Base-by-base conservation (phyloP, 495 filamentous ascomycete genomes). In the Cercophora sp. region DNA sequence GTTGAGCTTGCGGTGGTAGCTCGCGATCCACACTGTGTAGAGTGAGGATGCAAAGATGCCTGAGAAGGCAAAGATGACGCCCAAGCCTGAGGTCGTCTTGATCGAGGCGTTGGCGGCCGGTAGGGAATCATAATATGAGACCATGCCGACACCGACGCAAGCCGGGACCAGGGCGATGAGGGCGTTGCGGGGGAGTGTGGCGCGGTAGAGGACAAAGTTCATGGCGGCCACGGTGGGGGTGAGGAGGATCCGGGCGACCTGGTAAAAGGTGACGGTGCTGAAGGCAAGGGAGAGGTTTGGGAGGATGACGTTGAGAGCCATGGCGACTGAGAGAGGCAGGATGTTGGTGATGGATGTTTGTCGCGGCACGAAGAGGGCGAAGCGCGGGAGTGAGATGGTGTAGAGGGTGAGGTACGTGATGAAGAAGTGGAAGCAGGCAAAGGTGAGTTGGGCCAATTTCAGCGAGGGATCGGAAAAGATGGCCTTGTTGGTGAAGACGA, bases 221-320 rank as follows among this genome's bases (percentile, higher is more conserved):
- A 87, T 79, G 8, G 79, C 56, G 6, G 84, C 86, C 4, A 86
- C 84, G 25, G 74, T 77, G 3, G 86, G 86, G 6, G 85, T 88
- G 20, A 89, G 78, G 26, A 88, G 73, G 48, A 89, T 83, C 18
- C 85, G 79, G 15, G 82, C 84, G 46, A 88, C 77, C 59, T 89
- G 86, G 62, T 89, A 88, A 62, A 88, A 88, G 48, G 84, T 86
- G 23, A 89, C 79, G 37, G 81, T 79, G 16, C 85, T 87, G 59
- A 82, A 83, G 48, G 85, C 83, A 8, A 89, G 73, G 4, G 84
- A 86, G 8, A 87, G 70, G 61, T 89, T 89, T 23, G 83, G 84
- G n/a, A 88, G 73, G 58, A 89, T 82, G 51, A 89, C 83, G 65
- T 88, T 87, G 48, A 85, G 68, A 31, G 79, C 75, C 83, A 88